Evolutionary conservation across 176 grass and related monocot species (phyloP), one percentile per base, ranked within the genome.

Genomic region (Juncus inflexus): DNA sequence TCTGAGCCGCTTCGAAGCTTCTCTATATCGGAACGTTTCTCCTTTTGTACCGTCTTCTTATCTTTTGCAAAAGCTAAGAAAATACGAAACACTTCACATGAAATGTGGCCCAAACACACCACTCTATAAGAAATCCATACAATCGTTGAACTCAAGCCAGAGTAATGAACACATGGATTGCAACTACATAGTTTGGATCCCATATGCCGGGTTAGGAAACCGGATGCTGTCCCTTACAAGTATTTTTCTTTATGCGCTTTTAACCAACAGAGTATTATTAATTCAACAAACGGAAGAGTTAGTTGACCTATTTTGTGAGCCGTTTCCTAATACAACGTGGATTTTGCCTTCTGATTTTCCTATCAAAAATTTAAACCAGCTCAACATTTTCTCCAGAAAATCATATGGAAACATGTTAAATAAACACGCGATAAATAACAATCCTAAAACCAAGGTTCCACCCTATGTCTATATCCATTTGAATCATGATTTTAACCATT

Each of bases 321-420:
- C 90, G 42, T 95, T 95, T 76, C 90, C 85, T 38, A 79, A 15
- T 51, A 80, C 81, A 5, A 82, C 85, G 12, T 95, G 90, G 90
- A 39, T 85, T 54, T 58, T 80, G 51, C 90, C 90, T 62, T 78
- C 83, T 43, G 85, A 89, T 62, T 95, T 89, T 12, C 90, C 82
- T 60, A 62, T 82, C 36, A 80, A 73, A 55, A 67, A 83, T 35
- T 70, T 54, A 7, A 72, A 85, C 35, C 79, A 79, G 59, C 47
- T 52, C 39, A 55, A 53, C 65, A 62, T 12, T 50, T 76, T 42
- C 59, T 74, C 79, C 40, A 67, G 75, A 65, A 79, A 86, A 37
- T 75, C 77, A 66, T 95, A 86, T 68, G 90, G 89, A 12, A 85
- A 85, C 76, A 81, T 76, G 80, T 14, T 88, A 70, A 79, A 28